Percentiles rank a stretch among this genome's conserved stretches.
phyloP scores from a whole-genome alignment of 306 rosid species.

The Acacia confusa region DNA sequence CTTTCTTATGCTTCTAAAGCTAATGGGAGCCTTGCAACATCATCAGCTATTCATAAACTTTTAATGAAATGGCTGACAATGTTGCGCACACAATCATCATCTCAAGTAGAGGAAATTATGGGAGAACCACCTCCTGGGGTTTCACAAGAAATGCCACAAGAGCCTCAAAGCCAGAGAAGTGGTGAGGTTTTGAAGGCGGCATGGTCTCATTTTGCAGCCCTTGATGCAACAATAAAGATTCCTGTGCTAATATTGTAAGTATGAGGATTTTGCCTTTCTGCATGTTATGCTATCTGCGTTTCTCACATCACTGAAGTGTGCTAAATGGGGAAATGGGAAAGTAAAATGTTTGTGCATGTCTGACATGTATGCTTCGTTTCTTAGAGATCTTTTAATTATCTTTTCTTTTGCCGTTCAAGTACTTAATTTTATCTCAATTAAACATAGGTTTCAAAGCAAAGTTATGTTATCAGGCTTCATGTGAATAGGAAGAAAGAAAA shows the following conservation, averaged over 20 bases:
- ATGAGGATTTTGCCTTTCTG: constrained; percentile 17
- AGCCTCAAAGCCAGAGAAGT: constrained; percentile 43
- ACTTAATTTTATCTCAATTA: not conserved
- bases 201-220: constrained; percentile 55
- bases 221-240: constrained; percentile 67
- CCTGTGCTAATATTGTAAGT: constrained; percentile 87
- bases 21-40: constrained; percentile 48
- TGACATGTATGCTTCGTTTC: not conserved
- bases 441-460: not conserved
- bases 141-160: constrained; percentile 42
- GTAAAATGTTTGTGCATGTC: not conserved
- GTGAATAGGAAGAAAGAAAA: not conserved
- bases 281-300: constrained; percentile 4
- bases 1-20: constrained; percentile 61
- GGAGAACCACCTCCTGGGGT: constrained; percentile 49
- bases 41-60: constrained; percentile 64
- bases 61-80: constrained; percentile 74
- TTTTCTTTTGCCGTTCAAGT: not conserved
- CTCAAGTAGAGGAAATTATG: constrained; percentile 50
- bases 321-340: not conserved
- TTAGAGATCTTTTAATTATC: not conserved
- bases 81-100: constrained; percentile 59
- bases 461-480: not conserved
- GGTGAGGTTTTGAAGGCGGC: constrained; percentile 42
- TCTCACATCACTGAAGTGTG: not conserved